Evolutionary conservation across 192 early-diverging fungal species (phyloP), one percentile per base, ranked within the genome.

Genomic region (Rhizophlyctis rosea): DNA sequence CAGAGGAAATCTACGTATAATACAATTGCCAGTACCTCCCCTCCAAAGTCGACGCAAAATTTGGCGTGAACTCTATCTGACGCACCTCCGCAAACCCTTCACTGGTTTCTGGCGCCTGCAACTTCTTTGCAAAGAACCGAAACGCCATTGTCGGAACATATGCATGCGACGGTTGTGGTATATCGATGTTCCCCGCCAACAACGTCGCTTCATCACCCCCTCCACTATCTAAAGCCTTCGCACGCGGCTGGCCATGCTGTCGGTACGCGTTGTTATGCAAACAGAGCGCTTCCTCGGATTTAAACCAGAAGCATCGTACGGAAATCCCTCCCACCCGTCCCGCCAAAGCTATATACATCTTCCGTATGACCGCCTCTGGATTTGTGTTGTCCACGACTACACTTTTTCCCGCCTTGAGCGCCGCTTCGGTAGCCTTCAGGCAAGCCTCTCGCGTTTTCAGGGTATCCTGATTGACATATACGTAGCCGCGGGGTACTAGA

Each of bases 381-480:
- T 94, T 98, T 3, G 93, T 98, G 68, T 93, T 93, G 63, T 90
- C 93, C 14, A 98, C 81, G 9, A 93, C 89, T 3, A 89, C 87
- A 1, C 74, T 69, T 34, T 78, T 73, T 3, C 81, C 78, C 16
- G 63, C 54, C 27, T 60, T 30, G 9, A 98, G 61, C 4, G 80
- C 79, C 21, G 78, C 61, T 30, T 76, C 70, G 2, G 75, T 76
- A 1, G 72, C 79, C 16, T 75, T 72, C 9, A 88, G 33, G 69
- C 95, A 97, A 59, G 88, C 89, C n/a, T 87, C 83, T 16, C 75
- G 69, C 18, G 88, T 85, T 67, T 89, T 90, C 4, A 94, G 74
- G 4, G 78, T 84, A 68, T 95, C 93, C 82, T 92, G 85, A 63
- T 94, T 95, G 61, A 95, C 77, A 36, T 83, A 81, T 32, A 79